Conservation (phyloP, 495 filamentous ascomycete genomes). For the Penicillium arizonense region DNA sequence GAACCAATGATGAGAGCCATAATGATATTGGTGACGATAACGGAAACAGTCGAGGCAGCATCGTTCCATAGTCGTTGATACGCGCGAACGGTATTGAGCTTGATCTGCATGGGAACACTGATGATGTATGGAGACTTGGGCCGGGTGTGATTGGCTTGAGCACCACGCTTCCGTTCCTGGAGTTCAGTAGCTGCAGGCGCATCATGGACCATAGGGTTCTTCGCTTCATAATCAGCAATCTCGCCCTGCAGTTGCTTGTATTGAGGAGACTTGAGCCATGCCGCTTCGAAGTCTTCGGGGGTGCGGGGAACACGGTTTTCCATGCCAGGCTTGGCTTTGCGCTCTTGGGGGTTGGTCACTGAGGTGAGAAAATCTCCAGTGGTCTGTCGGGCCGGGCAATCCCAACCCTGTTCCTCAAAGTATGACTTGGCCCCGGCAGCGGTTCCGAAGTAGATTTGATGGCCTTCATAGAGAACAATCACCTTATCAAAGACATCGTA, state of each 20-base stretch:
- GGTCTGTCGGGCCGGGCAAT: slow-evolving; percentile 54
- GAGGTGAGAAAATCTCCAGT: slow-evolving; percentile 72
- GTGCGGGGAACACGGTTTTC: slow-evolving; percentile 64
- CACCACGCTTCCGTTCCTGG: slow-evolving; percentile 23
- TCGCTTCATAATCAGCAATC: slow-evolving; percentile 43
- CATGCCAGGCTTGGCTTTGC: slow-evolving; percentile 54
- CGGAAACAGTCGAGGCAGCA: slow-evolving; percentile 63
- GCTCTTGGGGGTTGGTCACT: slow-evolving; percentile 61
- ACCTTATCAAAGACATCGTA: slow-evolving; percentile 64
- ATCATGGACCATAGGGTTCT: slow-evolving; percentile 18
- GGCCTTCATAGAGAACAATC: slow-evolving; percentile 57
- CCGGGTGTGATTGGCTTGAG: slow-evolving; percentile 34
- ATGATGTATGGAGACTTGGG: slow-evolving; percentile 37
- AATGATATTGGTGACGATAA: slow-evolving; percentile 65
- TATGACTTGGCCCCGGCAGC: slow-evolving; percentile 53
- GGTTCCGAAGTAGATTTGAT: slow-evolving; percentile 61
- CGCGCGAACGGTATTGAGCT: slow-evolving; percentile 41
- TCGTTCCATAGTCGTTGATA: slow-evolving; percentile 64
- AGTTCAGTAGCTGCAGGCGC: slow-evolving; percentile 14
- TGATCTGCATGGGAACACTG: slow-evolving; percentile 41
- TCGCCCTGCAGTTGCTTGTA: slow-evolving; percentile 47
- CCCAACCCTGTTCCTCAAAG: slow-evolving; percentile 57
- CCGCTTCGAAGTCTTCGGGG: slow-evolving; percentile 62
- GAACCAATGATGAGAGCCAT: slow-evolving; percentile 79
- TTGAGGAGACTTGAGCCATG: slow-evolving; percentile 50